phyloP scores from a whole-genome alignment of 352 stramenopile genomes.

The Phytophthora parvispora region DNA sequence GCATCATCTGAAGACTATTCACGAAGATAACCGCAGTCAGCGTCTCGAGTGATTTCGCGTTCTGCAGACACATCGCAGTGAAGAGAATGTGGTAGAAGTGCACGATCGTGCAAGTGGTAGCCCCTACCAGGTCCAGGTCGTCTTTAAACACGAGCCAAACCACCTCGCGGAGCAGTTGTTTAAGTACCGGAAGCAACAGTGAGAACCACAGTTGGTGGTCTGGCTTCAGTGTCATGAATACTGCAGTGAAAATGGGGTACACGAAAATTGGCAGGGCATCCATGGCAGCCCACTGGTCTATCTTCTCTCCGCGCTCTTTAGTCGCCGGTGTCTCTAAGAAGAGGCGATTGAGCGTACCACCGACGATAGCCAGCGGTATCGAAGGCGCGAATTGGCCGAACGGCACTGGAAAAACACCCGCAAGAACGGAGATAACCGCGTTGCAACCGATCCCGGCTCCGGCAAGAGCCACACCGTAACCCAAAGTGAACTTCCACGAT shows the following conservation, averaged over 20 bases:
- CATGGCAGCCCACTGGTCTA: slow-evolving; percentile 17
- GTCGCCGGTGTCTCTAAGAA: slow-evolving; percentile 4
- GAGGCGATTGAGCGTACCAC: background rate
- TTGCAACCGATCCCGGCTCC: slow-evolving; percentile 20
- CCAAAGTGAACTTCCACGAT: slow-evolving; percentile 15
- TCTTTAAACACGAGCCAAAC: slow-evolving; percentile 23
- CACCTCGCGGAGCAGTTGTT: slow-evolving; percentile 26
- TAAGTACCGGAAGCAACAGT: slow-evolving; percentile 39
- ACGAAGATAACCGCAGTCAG: slow-evolving; percentile 32
- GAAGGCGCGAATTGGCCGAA: slow-evolving; percentile 28
- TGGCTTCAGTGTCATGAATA: slow-evolving; percentile 35
- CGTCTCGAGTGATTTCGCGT: slow-evolving; percentile 37
- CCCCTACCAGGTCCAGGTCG: slow-evolving; percentile 34
- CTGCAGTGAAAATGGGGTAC: slow-evolving; percentile 38
- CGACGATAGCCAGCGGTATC: slow-evolving; percentile 13
- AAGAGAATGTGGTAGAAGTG: slow-evolving; percentile 55
- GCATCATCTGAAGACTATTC: slow-evolving; percentile 17
- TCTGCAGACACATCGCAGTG: slow-evolving; percentile 45
- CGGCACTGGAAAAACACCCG: slow-evolving; percentile 42
- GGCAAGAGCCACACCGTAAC: slow-evolving; percentile 17
- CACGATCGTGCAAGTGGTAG: slow-evolving; percentile 14
- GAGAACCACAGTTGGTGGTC: slow-evolving; percentile 35
- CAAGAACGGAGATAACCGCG: slow-evolving; percentile 12
- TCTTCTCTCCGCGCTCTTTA: slow-evolving; percentile 4
- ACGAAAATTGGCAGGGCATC: slow-evolving; percentile 33